Evolutionary conservation across 208 protist species (phyloP).

Genomic region (Acanthamoeba castellanii): DNA sequence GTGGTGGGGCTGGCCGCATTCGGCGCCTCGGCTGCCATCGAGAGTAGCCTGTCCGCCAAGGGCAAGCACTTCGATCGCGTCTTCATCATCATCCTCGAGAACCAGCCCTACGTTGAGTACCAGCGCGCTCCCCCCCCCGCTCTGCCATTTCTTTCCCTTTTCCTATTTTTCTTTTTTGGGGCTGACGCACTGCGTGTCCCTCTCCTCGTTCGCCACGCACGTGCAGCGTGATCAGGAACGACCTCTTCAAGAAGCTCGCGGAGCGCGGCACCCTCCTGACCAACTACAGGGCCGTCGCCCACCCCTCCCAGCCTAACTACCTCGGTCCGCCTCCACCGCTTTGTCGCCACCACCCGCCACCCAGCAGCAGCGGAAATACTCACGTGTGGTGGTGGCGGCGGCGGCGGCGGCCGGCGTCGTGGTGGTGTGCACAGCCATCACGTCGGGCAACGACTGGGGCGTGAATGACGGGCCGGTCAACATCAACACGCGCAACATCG

Average conservation of each 20-base stretch:
- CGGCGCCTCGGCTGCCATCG: background rate
- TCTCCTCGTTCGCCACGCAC: background rate
- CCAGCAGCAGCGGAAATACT: no score
- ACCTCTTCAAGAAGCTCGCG: background rate
- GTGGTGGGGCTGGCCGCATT: conserved; percentile 23
- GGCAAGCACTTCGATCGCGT: background rate
- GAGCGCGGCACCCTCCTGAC: background rate
- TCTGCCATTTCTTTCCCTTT: background rate
- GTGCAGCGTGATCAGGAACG: background rate
- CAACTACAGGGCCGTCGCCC: conserved; percentile 4
- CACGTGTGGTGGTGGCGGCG: no score
- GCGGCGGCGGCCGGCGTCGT: no score
- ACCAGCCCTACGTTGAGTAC: conserved; percentile 5
- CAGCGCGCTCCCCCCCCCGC: background rate
- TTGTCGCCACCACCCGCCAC: no score
- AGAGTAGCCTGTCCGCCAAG: background rate
- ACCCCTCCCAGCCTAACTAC: conserved; percentile 5
- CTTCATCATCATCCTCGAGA: background rate
- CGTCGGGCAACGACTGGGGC: background rate
- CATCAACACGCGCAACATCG: conserved; percentile 16
- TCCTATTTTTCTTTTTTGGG: no score
- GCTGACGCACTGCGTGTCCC: no score
- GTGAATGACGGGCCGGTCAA: background rate
- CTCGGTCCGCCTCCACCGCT: background rate
- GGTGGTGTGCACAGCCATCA: background rate